Base-by-base conservation (phyloP, 306 rosid species). In the Fagus sylvatica region DNA sequence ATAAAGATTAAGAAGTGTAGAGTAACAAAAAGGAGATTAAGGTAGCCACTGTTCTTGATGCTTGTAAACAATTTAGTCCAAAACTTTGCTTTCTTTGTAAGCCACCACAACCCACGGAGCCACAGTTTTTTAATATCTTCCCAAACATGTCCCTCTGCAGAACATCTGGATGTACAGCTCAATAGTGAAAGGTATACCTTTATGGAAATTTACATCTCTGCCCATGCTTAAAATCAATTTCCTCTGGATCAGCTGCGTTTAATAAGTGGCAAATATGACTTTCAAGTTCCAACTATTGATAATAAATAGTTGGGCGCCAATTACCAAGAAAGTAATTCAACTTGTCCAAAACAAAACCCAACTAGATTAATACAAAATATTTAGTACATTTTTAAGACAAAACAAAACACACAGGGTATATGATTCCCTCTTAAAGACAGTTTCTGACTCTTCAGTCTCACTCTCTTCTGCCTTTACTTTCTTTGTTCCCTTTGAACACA, bases 351-450 rank as follows among this genome's bases (percentile, higher is more conserved):
- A 37, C 10, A 41, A 79, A 80, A 51, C 56, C 51, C 72, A 41
- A 61, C 41, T 75, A 40, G 69, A 53, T 78, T 60, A 15, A 33
- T 54, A 34, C 32, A 82, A 81, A 22, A 75, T 46, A 10, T 13
- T 22, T 46, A 46, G 69, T 33, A 69, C 70, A 19, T 11, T 39
- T 28, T 68, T 56, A 42, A 10, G 84, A 49, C 73, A 40, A 61
- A 36, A 69, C 75, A 61, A 22, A 22, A 22, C 28, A 22, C 28
- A 22, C 28, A 70, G 72, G 78, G 72, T 43, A 59, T 68, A 36
- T 82, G 89, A 84, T 84, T 84, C 86, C 80, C 74, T 72, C 57
- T 77, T 46, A 46, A 46, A 46, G 76, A 73, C 74, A 49, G 53
- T 71, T 76, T 61, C 72, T 54, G 57, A 69, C 66, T 19, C 64